phyloP scores from a whole-genome alignment of 805 yeast species.

The Metschnikowia hibisci region DNA sequence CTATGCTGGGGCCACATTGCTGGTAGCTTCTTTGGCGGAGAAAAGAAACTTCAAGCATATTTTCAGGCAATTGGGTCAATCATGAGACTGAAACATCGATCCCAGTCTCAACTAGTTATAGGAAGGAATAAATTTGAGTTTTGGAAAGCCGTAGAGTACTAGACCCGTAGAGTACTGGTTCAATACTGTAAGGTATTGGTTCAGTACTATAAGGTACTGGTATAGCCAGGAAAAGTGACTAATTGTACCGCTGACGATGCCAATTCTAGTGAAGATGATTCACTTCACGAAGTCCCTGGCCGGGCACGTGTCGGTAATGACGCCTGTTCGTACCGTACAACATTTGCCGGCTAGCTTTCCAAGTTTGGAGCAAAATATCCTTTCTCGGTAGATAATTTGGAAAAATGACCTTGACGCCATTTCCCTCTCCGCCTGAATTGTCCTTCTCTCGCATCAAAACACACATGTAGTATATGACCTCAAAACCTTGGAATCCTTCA shows the following conservation, averaged over 20 bases:
- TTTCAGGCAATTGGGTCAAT: conserved; percentile 30
- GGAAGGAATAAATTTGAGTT: too few species aligned
- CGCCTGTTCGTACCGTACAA: conserved; percentile 24
- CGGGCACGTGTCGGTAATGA: conserved; percentile 19
- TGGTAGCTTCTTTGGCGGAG: conserved; percentile 31
- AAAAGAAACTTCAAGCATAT: conserved; percentile 25
- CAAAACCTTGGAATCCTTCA: conserved; percentile 68
- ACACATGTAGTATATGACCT: conserved; percentile 61
- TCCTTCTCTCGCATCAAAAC: conserved; percentile 43
- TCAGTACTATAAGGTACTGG: too few species aligned
- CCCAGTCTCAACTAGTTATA: too few species aligned
- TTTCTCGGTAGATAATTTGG: conserved; percentile 42
- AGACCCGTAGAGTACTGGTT: too few species aligned
- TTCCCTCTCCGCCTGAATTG: conserved; percentile 13
- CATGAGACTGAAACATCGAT: too few species aligned
- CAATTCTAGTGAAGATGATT: conserved; percentile 12
- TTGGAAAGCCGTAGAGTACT: too few species aligned
- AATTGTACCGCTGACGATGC: too few species aligned
- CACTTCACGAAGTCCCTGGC: conserved; percentile 19
- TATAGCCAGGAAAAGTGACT: too few species aligned
- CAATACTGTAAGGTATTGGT: too few species aligned
- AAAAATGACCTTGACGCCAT: conserved; percentile 34
- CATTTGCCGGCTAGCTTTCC: conserved; percentile 36
- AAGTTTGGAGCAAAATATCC: conserved; percentile 36
- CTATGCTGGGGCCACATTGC: conserved; percentile 25